Conservation (phyloP, 768 basidiomycete genomes). For the Russula vinacea region DNA sequence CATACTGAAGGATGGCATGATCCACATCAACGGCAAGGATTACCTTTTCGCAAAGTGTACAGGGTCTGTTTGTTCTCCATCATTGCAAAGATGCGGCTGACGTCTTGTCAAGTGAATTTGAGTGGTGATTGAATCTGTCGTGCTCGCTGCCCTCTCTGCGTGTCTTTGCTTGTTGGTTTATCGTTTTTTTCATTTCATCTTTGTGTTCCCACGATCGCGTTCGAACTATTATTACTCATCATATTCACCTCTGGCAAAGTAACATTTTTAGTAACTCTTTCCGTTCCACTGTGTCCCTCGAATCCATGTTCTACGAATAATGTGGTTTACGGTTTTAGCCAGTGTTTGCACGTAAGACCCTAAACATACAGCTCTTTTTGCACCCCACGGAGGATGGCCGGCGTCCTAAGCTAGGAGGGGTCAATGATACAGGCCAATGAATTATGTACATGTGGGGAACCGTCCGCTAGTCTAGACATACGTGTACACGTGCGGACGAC, state of each 20-base stretch:
- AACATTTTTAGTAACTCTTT: constrained; percentile 11
- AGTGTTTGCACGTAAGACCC: constrained; percentile 19
- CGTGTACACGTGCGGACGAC: constrained; percentile 1
- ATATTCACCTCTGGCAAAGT: constrained; percentile 13
- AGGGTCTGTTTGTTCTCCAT: constrained; percentile 53
- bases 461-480: constrained; percentile 15
- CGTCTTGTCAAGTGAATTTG: constrained; percentile 35
- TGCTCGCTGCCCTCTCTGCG: neutral
- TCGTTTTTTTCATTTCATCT: constrained; percentile 4
- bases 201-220: constrained; percentile 8
- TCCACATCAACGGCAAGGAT: constrained; percentile 94
- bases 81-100: neutral
- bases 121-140: constrained; percentile 34
- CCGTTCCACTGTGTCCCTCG: neutral
- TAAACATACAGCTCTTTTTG: constrained; percentile 23
- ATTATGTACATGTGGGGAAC: constrained; percentile 15
- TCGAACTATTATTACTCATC: constrained; percentile 27
- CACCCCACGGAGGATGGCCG: neutral
- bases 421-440: constrained; percentile 10
- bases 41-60: constrained; percentile 97
- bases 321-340: constrained; percentile 12
- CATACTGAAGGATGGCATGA: constrained; percentile 95
- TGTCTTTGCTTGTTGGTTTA: constrained; percentile 9
- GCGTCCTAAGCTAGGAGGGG: constrained; percentile 11
- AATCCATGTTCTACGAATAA: constrained; percentile 3